phyloP scores from a whole-genome alignment of 1,284 basidiomycete genomes.

The Puccinia brachypodii region DNA sequence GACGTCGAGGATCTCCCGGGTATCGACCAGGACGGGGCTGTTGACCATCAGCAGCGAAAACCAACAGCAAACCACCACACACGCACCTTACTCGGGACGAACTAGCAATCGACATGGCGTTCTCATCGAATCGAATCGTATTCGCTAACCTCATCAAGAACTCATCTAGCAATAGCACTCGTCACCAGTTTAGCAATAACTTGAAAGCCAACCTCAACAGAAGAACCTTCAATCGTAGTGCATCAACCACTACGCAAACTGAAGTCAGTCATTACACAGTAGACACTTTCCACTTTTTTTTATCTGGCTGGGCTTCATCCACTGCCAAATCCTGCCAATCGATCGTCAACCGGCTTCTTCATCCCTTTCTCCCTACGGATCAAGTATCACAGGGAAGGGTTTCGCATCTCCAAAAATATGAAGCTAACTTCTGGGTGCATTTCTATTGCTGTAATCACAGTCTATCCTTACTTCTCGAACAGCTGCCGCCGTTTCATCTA shows the following conservation, averaged over 20 bases:
- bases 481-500: conserved; percentile 40
- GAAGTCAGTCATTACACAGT: conserved; percentile 31
- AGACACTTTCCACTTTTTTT: not conserved
- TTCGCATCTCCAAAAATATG: not conserved
- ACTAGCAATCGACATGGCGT: conserved; percentile 3
- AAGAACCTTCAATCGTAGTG: conserved; percentile 8
- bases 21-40: not conserved
- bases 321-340: not conserved
- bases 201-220: conserved; percentile 20
- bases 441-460: conserved; percentile 1
- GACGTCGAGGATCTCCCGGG: not conserved
- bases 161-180: conserved; percentile 1
- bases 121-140: conserved; percentile 18
- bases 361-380: not conserved
- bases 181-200: conserved; percentile 10
- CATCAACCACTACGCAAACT: conserved; percentile 4
- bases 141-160: conserved; percentile 24
- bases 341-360: not conserved
- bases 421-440: not conserved
- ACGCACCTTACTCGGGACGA: not conserved
- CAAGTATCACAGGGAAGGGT: not conserved
- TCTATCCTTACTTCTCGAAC: conserved; percentile 38
- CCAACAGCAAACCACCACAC: not conserved
- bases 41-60: not conserved
- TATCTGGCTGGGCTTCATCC: not conserved